These are phyloP conservation scores for Funneliformis caledonium DNA, from an alignment of 371 early-diverging fungal species.

Conservation along the genomic window DNA sequence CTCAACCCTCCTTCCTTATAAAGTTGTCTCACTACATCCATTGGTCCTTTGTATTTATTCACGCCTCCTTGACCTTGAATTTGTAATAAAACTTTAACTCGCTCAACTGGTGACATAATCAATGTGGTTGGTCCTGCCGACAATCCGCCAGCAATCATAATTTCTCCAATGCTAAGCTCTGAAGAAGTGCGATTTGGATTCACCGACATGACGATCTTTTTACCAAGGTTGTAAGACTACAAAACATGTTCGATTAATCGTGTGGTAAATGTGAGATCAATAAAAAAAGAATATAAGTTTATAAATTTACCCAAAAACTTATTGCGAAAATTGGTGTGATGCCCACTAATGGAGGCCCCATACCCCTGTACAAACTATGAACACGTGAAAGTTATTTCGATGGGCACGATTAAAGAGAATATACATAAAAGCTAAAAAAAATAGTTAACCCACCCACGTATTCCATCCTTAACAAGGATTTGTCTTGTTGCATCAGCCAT, in stretches of 20 bases:
- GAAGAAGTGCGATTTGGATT: constrained; percentile 63
- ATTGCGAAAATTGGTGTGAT: constrained; percentile 95
- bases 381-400: background rate
- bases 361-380: constrained; percentile 83
- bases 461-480: constrained; percentile 87
- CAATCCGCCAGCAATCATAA: constrained; percentile 93
- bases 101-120: constrained; percentile 93
- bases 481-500: constrained; percentile 88
- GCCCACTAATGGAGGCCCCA: constrained; percentile 90
- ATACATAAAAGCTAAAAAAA: background rate
- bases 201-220: constrained; percentile 63
- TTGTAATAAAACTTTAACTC: constrained; percentile 95
- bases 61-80: constrained; percentile 61
- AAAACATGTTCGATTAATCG: constrained; percentile 22
- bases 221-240: constrained; percentile 75
- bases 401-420: background rate
- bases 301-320: constrained; percentile 79
- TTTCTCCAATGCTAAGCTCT: constrained; percentile 77
- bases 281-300: background rate
- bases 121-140: constrained; percentile 95
- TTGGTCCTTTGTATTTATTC: constrained; percentile 77
- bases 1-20: constrained; percentile 81
- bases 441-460: constrained; percentile 60
- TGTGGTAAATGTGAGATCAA: background rate
- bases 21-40: constrained; percentile 76